phyloP scores from a whole-genome alignment of 2,329 filamentous ascomycete genomes.

The Geosmithia flava region DNA sequence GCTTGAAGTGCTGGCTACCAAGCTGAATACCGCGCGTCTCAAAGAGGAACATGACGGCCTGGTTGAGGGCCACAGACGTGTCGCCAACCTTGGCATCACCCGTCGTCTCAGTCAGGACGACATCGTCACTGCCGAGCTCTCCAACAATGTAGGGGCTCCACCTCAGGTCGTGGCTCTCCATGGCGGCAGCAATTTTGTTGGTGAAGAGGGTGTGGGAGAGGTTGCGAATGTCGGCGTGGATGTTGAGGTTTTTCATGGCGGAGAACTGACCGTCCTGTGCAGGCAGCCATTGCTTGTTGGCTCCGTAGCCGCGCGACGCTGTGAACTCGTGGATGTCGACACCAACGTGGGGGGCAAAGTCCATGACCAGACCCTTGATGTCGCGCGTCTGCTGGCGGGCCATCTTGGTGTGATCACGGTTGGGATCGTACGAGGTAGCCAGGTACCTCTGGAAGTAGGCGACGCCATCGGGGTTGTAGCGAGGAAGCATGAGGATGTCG shows the following conservation, averaged over 20 bases:
- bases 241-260: conserved; percentile 19
- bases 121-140: conserved; percentile 2
- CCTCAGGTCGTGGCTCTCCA: conserved; percentile 13
- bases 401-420: conserved; percentile 17
- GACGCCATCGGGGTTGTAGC: conserved; percentile 19
- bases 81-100: conserved; percentile 16
- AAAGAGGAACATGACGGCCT: conserved; percentile 15
- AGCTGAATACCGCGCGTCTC: conserved; percentile 17
- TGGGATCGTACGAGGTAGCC: conserved; percentile 14
- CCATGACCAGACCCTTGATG: conserved; percentile 14
- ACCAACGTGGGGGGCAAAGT: conserved; percentile 16
- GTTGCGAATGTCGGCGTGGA: conserved; percentile 13
- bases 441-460: conserved; percentile 18
- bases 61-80: conserved; percentile 14
- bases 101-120: conserved; percentile 12
- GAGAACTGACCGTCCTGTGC: conserved; percentile 17
- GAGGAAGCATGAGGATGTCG: conserved; percentile 15
- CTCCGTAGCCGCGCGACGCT: conserved; percentile 7
- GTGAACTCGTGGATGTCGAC: conserved; percentile 18
- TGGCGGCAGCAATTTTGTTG: conserved; percentile 12
- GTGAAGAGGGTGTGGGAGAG: conserved; percentile 15
- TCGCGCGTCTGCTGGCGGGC: conserved; percentile 15
- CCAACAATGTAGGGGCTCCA: conserved; percentile 16
- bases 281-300: conserved; percentile 9
- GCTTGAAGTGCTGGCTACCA: conserved; percentile 16